These are phyloP conservation scores for Xanthoconium purpureum DNA, from an alignment of 768 basidiomycete genomes.

Conservation along the genomic window DNA sequence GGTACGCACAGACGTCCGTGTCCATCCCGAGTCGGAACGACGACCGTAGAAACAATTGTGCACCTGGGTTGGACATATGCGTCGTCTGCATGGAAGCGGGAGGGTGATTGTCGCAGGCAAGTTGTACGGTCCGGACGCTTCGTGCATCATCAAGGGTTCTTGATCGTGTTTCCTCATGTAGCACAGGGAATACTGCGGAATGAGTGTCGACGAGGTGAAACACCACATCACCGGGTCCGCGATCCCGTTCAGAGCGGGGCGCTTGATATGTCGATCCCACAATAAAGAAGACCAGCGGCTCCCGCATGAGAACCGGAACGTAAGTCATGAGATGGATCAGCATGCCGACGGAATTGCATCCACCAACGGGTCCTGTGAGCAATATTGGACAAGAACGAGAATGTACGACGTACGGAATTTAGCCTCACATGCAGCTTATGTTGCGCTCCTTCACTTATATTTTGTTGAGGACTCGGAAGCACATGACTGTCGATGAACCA, in stretches of 20 bases:
- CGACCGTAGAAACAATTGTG: neutral
- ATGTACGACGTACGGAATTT: neutral
- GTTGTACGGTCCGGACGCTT: neutral
- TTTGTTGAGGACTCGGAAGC: neutral
- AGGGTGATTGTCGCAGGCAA: neutral
- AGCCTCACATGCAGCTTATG: neutral
- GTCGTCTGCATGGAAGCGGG: neutral
- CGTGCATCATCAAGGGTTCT: neutral
- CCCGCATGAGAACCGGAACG: too few relatives aligned
- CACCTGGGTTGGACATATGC: neutral
- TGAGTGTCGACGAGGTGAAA: neutral
- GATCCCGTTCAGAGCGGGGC: neutral
- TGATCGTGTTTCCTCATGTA: too few relatives aligned
- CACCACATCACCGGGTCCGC: neutral
- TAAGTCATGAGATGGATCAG: neutral
- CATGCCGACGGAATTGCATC: neutral
- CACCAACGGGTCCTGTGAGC: neutral
- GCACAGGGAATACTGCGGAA: neutral
- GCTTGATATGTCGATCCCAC: neutral
- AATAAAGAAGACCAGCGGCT: neutral
- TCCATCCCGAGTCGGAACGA: neutral
- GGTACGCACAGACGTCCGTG: too few relatives aligned
- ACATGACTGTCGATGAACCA: too few relatives aligned
- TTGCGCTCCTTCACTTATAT: neutral
- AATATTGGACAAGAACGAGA: neutral